Evolutionary conservation across 768 basidiomycete genomes (phyloP).

Genomic region (Boletus patriciae): DNA sequence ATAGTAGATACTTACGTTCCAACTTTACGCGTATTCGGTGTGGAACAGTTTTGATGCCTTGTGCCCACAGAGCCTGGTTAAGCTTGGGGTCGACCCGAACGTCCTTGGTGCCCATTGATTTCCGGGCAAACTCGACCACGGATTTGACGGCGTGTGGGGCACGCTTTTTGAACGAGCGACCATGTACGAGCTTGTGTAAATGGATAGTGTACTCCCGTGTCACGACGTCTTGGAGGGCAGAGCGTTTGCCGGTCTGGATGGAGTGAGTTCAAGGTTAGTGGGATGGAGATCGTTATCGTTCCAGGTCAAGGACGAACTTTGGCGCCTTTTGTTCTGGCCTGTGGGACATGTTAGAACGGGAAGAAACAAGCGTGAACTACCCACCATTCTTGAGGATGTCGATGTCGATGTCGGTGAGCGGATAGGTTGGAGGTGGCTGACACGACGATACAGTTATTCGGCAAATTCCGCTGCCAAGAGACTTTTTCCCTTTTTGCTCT

Average conservation of each 20-base stretch:
- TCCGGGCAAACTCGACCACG: constrained; percentile 86
- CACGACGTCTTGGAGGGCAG: constrained; percentile 96
- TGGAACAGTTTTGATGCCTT: constrained; percentile 92
- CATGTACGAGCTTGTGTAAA: constrained; percentile 92
- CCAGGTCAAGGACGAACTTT: constrained; percentile 34
- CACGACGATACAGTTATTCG: constrained; percentile 40
- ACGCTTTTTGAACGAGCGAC: constrained; percentile 94
- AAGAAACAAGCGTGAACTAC: constrained; percentile 22
- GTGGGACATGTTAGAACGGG: constrained; percentile 12
- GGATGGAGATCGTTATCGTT: background rate
- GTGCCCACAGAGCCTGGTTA: constrained; percentile 94
- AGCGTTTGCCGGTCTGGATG: constrained; percentile 80
- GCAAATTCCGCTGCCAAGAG: constrained; percentile 29
- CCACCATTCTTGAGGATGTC: constrained; percentile 71
- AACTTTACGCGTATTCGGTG: constrained; percentile 90
- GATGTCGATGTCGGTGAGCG: constrained; percentile 58
- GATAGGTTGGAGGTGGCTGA: constrained; percentile 47
- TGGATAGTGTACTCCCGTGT: constrained; percentile 99
- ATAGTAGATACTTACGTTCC: constrained; percentile 63
- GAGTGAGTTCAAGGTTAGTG: constrained; percentile 3
- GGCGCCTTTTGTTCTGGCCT: constrained; percentile 45
- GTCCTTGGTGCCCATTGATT: constrained; percentile 94
- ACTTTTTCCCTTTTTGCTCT: background rate
- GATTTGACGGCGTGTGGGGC: constrained; percentile 97
- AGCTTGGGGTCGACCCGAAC: constrained; percentile 93